A percentile compares a stretch with the other conserved stretches of the same genome.
These are phyloP conservation scores for Podaxis carcinomalis DNA, from an alignment of 768 basidiomycete species.

Conservation along the genomic window DNA sequence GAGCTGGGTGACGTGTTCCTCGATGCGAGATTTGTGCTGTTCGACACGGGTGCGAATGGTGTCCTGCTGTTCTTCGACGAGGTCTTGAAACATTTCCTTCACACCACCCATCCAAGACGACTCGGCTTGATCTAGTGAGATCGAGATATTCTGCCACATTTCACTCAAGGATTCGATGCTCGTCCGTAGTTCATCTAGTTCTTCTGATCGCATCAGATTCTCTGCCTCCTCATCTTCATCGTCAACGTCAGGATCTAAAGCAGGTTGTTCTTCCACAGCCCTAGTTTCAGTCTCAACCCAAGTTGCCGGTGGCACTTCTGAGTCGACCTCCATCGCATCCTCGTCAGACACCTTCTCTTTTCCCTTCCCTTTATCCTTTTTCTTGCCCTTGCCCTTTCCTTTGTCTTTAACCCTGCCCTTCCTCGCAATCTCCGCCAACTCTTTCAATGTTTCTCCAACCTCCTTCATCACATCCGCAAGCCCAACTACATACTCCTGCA, in stretches of 20 bases:
- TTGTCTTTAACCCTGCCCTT: background rate
- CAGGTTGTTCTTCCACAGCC: background rate
- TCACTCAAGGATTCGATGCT: background rate
- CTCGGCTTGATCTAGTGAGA: background rate
- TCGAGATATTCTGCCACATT: background rate
- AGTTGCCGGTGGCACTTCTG: background rate
- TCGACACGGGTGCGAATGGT: background rate
- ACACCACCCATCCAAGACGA: background rate
- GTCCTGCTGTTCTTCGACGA: background rate
- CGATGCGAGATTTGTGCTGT: background rate
- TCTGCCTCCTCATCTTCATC: background rate
- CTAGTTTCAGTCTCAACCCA: background rate
- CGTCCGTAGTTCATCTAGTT: background rate
- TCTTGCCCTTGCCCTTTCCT: constrained; percentile 2
- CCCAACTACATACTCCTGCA: constrained; percentile 9
- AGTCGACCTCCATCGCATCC: background rate
- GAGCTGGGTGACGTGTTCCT: background rate
- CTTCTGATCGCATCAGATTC: background rate
- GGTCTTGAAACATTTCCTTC: background rate
- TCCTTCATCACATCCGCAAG: constrained; percentile 13
- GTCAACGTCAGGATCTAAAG: background rate
- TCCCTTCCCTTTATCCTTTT: constrained; percentile 6
- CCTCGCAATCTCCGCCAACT: constrained; percentile 11
- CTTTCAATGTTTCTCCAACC: constrained; percentile 11
- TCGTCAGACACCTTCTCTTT: constrained; percentile 6